phyloP scores from a whole-genome alignment of 768 basidiomycete species.

The Boletus eberwhitei region DNA sequence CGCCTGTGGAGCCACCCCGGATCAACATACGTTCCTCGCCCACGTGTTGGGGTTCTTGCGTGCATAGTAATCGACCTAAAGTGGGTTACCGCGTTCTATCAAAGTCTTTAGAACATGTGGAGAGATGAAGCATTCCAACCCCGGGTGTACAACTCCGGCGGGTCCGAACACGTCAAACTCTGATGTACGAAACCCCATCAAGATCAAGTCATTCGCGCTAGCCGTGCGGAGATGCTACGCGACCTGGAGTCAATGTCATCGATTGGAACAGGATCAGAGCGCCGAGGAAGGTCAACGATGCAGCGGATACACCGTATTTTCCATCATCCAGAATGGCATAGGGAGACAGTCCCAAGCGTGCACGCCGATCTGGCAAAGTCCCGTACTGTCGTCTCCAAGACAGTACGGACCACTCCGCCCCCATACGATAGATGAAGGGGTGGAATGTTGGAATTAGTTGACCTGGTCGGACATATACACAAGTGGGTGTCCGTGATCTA shows the following conservation, averaged over 20 bases:
- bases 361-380: conserved; percentile 26
- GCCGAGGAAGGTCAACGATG: conserved; percentile 23
- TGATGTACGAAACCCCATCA: conserved; percentile 2
- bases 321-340: conserved; percentile 23
- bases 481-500: conserved; percentile 46
- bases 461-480: conserved; percentile 56
- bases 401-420: conserved; percentile 25
- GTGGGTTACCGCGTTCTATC: conserved; percentile 16
- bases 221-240: not conserved
- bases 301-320: conserved; percentile 28
- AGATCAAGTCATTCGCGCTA: conserved; percentile 3
- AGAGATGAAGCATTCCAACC: not conserved
- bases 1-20: conserved; percentile 68
- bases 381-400: conserved; percentile 16
- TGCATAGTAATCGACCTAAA: conserved; percentile 57
- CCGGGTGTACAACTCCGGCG: conserved; percentile 7
- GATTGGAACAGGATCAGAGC: conserved; percentile 2
- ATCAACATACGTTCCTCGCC: conserved; percentile 57
- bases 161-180: conserved; percentile 1
- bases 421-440: conserved; percentile 29
- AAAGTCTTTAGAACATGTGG: not conserved
- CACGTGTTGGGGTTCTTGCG: conserved; percentile 46
- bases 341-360: conserved; percentile 15
- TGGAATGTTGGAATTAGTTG: conserved; percentile 51
- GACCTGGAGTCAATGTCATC: not conserved